Evolutionary conservation across 2,329 filamentous ascomycete species (phyloP).

Genomic region (Simplicillium sp.): DNA sequence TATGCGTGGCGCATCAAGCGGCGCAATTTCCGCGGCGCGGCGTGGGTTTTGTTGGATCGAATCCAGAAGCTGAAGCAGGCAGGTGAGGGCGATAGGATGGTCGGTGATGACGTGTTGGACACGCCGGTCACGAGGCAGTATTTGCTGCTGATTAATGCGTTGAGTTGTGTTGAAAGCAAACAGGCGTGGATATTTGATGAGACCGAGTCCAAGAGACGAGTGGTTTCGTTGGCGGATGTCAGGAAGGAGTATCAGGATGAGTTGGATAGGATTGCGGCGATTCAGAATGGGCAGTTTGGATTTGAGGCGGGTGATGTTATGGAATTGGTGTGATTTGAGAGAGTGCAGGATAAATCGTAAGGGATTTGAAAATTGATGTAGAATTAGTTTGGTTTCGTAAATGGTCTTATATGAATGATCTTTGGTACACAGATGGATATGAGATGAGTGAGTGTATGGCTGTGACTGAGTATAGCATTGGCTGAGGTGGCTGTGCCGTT

Average conservation of each 20-base stretch:
- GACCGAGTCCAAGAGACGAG: conserved; percentile 49
- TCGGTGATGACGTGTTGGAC: conserved; percentile 47
- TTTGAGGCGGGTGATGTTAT: conserved; percentile 50
- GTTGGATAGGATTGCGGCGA: conserved; percentile 77
- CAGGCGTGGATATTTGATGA: conserved; percentile 68
- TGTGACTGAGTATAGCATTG: too few species aligned
- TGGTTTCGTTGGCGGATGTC: conserved; percentile 79
- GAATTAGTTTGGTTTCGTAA: conserved; percentile 12
- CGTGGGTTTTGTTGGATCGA: conserved; percentile 51
- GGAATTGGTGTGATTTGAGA: conserved; percentile 32
- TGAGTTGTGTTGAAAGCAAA: conserved; percentile 72
- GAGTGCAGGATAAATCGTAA: too few species aligned
- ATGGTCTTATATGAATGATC: too few species aligned
- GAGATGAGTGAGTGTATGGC: too few species aligned
- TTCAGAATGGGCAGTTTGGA: conserved; percentile 83
- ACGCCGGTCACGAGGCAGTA: conserved; percentile 66
- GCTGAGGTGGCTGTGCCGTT: too few species aligned
- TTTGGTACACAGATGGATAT: too few species aligned
- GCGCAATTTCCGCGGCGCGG: conserved; percentile 76
- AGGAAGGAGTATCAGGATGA: conserved; percentile 84
- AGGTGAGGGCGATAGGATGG: conserved; percentile 48
- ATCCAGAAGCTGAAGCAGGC: conserved; percentile 52
- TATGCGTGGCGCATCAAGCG: conserved; percentile 84
- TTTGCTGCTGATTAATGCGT: conserved; percentile 83
- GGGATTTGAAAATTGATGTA: conserved; percentile 15